Base-by-base conservation (phyloP, 2,329 filamentous ascomycete genomes). In the Verticillium dahliae region DNA sequence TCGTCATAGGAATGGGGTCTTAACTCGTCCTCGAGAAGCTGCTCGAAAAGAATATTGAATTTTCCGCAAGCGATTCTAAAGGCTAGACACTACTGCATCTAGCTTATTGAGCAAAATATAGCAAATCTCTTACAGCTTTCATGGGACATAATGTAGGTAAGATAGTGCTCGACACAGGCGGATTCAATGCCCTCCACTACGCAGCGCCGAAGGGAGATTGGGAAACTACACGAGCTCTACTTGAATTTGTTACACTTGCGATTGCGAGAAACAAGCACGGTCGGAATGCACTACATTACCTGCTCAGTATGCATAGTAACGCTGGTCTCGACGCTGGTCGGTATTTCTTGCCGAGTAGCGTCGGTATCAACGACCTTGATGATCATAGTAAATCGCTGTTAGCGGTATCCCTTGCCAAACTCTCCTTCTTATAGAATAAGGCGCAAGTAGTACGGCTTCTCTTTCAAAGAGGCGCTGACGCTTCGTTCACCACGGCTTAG, bases 161-260 rank as follows among this genome's bases (percentile, higher is more conserved):
- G 3, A 54, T 22, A 54, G 9, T 31, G 5, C 22, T n/a, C 18
- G 50, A 54, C n/a, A 27, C 13, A 3, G 50, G 11, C 2, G 50
- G 50, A 14, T 11, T 33, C 50, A 27, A 54, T 6, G 18, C 50
- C 31, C 27, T 54, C 5, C 50, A 54, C 31, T 54, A 54, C n/a
- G 50, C 50, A n/a, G 50, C 50, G 27, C 50, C 14, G 7, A 27
- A 7, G 22, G 50, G 50, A 27, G 22, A 54, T 22, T 10, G 13
- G 31, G 27, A 54, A 54, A 54, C 15, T 9, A 22, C 31, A 7
- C 18, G 10, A 54, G 18, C 11, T 54, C 35, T 13, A 37, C 5
- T 13, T 37, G 57, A 74, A 75, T 54, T 22, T 54, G 18, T 27
- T 54, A 22, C 13, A 5, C n/a, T 54, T 22, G 18, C 18, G 18